Percentiles rank a stretch among this genome's conserved stretches.
Evolutionary conservation across 2,329 filamentous ascomycete species (phyloP).

Genomic region (Verticillium klebahnii): DNA sequence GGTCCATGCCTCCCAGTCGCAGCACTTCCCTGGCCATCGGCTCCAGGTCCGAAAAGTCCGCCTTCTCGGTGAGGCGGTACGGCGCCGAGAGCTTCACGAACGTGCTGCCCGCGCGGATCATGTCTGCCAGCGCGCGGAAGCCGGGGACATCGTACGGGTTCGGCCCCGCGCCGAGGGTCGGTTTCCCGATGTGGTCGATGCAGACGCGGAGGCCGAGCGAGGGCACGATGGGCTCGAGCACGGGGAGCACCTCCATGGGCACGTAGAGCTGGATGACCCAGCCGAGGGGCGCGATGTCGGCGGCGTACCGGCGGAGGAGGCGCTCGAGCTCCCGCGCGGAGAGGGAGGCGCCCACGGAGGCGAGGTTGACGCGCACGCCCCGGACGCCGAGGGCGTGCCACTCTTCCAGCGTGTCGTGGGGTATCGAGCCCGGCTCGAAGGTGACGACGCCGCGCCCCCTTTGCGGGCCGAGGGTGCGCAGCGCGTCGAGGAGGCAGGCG

Average conservation of each 20-base stretch:
- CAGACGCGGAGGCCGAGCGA: conserved; percentile 46
- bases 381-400: conserved; percentile 57
- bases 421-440: conserved; percentile 40
- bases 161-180: conserved; percentile 16
- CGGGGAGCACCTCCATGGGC: conserved; percentile 41
- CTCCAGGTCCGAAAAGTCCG: conserved; percentile 38
- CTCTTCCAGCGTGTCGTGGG: conserved; percentile 29
- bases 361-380: conserved; percentile 56
- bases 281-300: conserved; percentile 40
- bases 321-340: conserved; percentile 33
- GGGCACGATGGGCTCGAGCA: conserved; percentile 44
- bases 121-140: conserved; percentile 40
- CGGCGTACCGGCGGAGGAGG: conserved; percentile 41
- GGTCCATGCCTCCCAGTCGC: conserved; percentile 30
- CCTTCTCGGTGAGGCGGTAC: conserved; percentile 47
- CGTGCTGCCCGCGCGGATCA: conserved; percentile 43
- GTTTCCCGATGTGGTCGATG: conserved; percentile 56
- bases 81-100: conserved; percentile 56
- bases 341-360: conserved; percentile 42
- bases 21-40: conserved; percentile 45
- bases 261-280: conserved; percentile 59
- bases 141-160: conserved; percentile 42
- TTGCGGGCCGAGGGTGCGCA: conserved; percentile 41
- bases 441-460: conserved; percentile 51
- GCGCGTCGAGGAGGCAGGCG: conserved; percentile 49